Conservation (phyloP, 257 asterid genomes). For the Knoxia roxburghii region DNA sequence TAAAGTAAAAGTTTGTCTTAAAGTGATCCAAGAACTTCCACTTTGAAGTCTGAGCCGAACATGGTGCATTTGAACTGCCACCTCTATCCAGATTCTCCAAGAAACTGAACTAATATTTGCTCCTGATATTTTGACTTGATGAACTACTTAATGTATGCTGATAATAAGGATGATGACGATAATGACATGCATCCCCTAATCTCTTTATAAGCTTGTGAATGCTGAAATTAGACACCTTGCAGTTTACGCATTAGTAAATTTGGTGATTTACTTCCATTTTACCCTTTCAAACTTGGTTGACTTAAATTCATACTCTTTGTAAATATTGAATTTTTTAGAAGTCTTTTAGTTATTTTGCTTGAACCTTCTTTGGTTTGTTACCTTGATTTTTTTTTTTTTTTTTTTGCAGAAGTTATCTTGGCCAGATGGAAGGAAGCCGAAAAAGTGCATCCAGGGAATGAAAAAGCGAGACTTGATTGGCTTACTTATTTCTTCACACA, state of each 20-base stretch:
- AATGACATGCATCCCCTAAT: not conserved
- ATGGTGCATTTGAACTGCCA: not conserved
- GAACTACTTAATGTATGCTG: not conserved
- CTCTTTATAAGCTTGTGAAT: not conserved
- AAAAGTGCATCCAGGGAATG: slow-evolving; percentile 33
- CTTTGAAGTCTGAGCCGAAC: not conserved
- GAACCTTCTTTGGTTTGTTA: not conserved
- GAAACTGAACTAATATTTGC: not conserved
- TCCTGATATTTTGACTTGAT: not conserved
- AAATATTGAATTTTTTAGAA: not conserved
- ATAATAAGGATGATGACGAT: too few species aligned
- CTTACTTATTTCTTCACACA: slow-evolving; percentile 49
- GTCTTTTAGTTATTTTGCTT: not conserved
- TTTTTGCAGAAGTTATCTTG: slow-evolving; percentile 49
- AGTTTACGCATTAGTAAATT: too few species aligned
- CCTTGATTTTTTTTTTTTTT: slow-evolving; percentile 11
- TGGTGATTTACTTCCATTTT: not conserved
- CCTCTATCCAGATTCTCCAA: not conserved
- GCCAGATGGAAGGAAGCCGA: slow-evolving; percentile 9
- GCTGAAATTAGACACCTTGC: not conserved
- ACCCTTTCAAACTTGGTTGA: not conserved
- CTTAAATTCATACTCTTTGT: not conserved
- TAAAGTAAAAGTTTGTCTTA: not conserved
- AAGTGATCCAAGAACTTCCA: not conserved
- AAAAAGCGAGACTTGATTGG: slow-evolving; percentile 63